A percentile compares a stretch with the other conserved stretches of the same genome.
Conservation (phyloP, 2,329 filamentous ascomycete genomes). For the Nakataea oryzae region DNA sequence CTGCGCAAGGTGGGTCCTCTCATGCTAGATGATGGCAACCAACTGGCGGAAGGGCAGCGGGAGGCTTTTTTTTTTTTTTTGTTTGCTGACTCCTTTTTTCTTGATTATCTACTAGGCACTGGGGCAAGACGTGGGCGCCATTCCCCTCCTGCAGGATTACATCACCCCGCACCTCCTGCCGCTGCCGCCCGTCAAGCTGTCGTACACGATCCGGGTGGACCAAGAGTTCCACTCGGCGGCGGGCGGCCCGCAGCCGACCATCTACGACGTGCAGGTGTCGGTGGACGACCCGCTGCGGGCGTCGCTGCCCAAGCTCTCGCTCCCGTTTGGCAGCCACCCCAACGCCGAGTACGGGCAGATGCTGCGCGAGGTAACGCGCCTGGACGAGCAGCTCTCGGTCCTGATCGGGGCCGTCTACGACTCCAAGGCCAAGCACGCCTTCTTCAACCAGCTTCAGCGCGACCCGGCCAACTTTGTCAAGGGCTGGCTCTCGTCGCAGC, state of each 20-base stretch:
- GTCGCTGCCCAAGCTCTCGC: constrained; percentile 32
- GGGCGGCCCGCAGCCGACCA: constrained; percentile 56
- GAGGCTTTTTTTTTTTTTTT: too few species aligned
- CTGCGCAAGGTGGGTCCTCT: constrained; percentile 55
- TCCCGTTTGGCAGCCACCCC: constrained; percentile 32
- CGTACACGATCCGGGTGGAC: constrained; percentile 91
- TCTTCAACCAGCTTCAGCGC: constrained; percentile 66
- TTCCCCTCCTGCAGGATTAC: constrained; percentile 75
- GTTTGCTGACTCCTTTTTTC: neutral
- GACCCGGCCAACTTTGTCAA: constrained; percentile 79
- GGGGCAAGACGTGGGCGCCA: constrained; percentile 45
- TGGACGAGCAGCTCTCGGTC: constrained; percentile 80
- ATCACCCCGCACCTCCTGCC: constrained; percentile 69
- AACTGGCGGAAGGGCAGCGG: too few species aligned
- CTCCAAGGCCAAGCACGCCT: constrained; percentile 83
- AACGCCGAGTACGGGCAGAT: constrained; percentile 61
- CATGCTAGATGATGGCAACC: neutral
- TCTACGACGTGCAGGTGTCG: constrained; percentile 82
- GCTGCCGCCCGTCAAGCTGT: constrained; percentile 70
- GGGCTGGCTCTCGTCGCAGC: constrained; percentile 85
- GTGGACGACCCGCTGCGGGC: constrained; percentile 73
- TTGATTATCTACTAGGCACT: neutral
- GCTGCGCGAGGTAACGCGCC: constrained; percentile 62
- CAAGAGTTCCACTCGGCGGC: constrained; percentile 57
- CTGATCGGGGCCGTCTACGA: constrained; percentile 74